A percentile compares a stretch with the other conserved stretches of the same genome.
Evolutionary conservation across 441 rosid genomes (phyloP).

Genomic region (Populus hybrid): DNA sequence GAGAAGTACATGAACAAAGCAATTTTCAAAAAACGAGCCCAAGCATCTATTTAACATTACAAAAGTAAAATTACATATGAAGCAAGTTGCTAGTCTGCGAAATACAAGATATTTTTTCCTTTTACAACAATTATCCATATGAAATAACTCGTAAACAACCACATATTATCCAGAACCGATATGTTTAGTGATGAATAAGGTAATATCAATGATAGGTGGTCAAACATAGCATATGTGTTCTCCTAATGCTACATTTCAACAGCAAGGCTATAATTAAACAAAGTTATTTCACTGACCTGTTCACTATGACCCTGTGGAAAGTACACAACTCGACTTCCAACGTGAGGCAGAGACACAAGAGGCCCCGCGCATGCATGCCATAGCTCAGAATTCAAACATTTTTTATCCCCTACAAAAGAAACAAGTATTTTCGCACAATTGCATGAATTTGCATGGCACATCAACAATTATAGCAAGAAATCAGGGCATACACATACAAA

Average conservation of each 20-base stretch:
- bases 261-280: constrained; percentile 7
- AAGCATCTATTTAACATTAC: not conserved
- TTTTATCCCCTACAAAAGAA: constrained; percentile 42
- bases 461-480: not conserved
- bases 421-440: not conserved
- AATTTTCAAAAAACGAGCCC: not conserved
- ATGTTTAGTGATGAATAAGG: not conserved
- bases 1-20: not conserved
- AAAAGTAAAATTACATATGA: not conserved
- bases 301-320: constrained; percentile 86
- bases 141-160: not conserved
- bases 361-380: constrained; percentile 96
- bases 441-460: not conserved
- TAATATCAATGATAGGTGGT: not conserved
- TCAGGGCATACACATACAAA: not conserved
- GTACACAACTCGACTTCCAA: constrained; percentile 73
- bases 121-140: not conserved
- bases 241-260: not conserved
- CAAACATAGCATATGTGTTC: not conserved
- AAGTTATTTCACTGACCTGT: constrained; percentile 64
- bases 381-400: constrained; percentile 63
- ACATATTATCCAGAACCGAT: not conserved
- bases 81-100: not conserved
- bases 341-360: constrained; percentile 67
- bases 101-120: not conserved